Conservation (phyloP, 2,329 filamentous ascomycete species). For the Fusarium continuum region DNA sequence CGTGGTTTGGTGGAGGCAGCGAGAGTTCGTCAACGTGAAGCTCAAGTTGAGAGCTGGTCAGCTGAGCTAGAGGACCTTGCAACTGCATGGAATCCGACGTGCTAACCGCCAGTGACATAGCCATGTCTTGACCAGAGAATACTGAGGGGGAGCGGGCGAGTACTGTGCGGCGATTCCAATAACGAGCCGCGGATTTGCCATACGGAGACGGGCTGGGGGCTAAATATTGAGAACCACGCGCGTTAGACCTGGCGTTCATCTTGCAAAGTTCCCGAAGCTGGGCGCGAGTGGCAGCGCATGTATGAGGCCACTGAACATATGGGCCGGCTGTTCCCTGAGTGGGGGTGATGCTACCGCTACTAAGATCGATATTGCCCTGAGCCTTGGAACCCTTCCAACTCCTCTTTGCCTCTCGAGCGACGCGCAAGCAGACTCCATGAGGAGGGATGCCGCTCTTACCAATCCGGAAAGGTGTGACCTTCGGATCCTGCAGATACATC, state of each 20-base stretch:
- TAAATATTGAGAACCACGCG: slow-evolving; percentile 57
- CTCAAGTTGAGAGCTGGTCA: slow-evolving; percentile 57
- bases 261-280: slow-evolving; percentile 72
- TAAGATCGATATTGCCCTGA: slow-evolving; percentile 46
- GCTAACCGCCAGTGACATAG: slow-evolving; percentile 68
- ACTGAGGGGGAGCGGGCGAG: slow-evolving; percentile 57
- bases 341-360: slow-evolving; percentile 66
- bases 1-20: slow-evolving; percentile 27
- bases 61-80: slow-evolving; percentile 67
- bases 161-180: slow-evolving; percentile 59
- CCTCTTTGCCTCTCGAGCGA: slow-evolving; percentile 71
- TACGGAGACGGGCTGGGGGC: slow-evolving; percentile 66
- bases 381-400: slow-evolving; percentile 71
- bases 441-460: slow-evolving; percentile 72
- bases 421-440: slow-evolving; percentile 70
- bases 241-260: slow-evolving; percentile 58
- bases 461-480: slow-evolving; percentile 71
- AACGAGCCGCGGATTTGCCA: slow-evolving; percentile 59
- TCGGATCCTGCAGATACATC: slow-evolving; percentile 72
- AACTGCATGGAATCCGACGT: slow-evolving; percentile 73
- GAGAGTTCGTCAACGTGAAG: slow-evolving; percentile 34
- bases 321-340: slow-evolving; percentile 56
- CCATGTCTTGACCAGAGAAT: slow-evolving; percentile 70
- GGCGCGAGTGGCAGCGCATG: slow-evolving; percentile 67
- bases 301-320: slow-evolving; percentile 71